These are phyloP conservation scores for Rhizopogon vulgaris DNA, from an alignment of 768 basidiomycete genomes.

Conservation along the genomic window DNA sequence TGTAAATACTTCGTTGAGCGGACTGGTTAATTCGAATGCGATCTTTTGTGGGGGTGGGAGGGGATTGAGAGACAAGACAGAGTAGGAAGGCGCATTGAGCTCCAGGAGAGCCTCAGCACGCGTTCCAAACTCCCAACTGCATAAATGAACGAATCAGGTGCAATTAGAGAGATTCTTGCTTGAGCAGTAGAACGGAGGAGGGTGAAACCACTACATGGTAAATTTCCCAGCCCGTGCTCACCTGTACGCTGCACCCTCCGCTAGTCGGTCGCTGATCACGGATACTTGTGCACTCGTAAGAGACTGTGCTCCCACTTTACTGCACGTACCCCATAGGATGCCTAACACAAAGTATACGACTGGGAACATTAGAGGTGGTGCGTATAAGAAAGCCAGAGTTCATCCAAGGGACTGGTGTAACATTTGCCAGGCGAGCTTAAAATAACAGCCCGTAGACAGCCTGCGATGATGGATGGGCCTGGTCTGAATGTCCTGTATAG, in stretches of 20 bases:
- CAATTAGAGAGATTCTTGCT: neutral
- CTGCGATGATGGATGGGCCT: neutral
- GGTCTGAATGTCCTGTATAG: neutral
- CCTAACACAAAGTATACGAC: conserved; percentile 4
- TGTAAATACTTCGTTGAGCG: conserved; percentile 48
- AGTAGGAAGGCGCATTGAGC: conserved; percentile 36
- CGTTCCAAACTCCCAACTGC: conserved; percentile 51
- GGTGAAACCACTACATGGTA: neutral
- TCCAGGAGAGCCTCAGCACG: conserved; percentile 47
- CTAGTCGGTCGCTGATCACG: conserved; percentile 30
- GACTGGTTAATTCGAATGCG: conserved; percentile 15
- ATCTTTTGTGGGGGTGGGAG: conserved; percentile 22
- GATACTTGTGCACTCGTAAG: conserved; percentile 31
- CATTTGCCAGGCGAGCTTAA: neutral
- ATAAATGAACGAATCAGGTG: neutral
- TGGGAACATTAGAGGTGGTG: neutral
- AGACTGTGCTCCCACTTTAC: conserved; percentile 23
- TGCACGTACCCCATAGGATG: neutral
- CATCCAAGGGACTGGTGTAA: neutral
- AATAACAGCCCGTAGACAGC: neutral
- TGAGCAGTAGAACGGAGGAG: neutral
- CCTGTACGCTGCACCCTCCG: conserved; percentile 38
- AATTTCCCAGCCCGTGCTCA: conserved; percentile 8
- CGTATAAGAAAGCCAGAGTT: neutral
- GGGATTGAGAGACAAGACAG: conserved; percentile 33